A percentile compares a stretch with the other conserved stretches of the same genome.
Conservation (phyloP, 371 early-diverging fungal species). For the Lichtheimia corymbifera region DNA sequence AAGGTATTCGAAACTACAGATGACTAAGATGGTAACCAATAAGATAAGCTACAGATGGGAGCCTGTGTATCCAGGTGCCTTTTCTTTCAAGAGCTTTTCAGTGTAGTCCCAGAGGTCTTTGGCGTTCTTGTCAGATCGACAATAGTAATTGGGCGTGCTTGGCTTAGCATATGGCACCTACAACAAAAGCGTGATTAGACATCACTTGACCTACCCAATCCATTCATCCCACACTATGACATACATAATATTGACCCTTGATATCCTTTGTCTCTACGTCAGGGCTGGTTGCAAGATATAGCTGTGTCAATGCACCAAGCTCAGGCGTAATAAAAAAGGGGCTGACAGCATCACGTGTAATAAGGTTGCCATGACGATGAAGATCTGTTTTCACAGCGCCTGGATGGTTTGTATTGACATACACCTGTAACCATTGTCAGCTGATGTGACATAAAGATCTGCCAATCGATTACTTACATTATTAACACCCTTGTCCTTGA, state of each 20-base stretch:
- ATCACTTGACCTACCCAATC: too few relatives aligned
- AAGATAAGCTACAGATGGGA: not conserved
- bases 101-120: slow-evolving; percentile 39
- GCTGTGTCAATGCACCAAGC: slow-evolving; percentile 62
- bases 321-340: slow-evolving; percentile 27
- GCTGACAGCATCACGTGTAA: not conserved
- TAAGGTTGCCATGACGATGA: not conserved
- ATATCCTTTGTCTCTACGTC: slow-evolving; percentile 55
- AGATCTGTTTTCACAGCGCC: not conserved
- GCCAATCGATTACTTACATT: not conserved
- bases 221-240: slow-evolving; percentile 14
- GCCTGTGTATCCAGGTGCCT: slow-evolving; percentile 34
- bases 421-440: not conserved
- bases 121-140: slow-evolving; percentile 22
- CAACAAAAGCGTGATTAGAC: slow-evolving; percentile 1
- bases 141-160: slow-evolving; percentile 12
- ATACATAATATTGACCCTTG: slow-evolving; percentile 56
- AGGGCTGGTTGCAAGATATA: slow-evolving; percentile 67
- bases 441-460: not conserved
- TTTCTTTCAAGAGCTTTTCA: slow-evolving; percentile 39
- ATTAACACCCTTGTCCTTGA: slow-evolving; percentile 35
- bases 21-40: too few relatives aligned
- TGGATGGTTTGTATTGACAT: not conserved
- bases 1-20: too few relatives aligned
- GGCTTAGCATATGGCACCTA: slow-evolving; percentile 21